Evolutionary conservation across 768 basidiomycete species (phyloP).

Genomic region (Lactarius deliciosus): DNA sequence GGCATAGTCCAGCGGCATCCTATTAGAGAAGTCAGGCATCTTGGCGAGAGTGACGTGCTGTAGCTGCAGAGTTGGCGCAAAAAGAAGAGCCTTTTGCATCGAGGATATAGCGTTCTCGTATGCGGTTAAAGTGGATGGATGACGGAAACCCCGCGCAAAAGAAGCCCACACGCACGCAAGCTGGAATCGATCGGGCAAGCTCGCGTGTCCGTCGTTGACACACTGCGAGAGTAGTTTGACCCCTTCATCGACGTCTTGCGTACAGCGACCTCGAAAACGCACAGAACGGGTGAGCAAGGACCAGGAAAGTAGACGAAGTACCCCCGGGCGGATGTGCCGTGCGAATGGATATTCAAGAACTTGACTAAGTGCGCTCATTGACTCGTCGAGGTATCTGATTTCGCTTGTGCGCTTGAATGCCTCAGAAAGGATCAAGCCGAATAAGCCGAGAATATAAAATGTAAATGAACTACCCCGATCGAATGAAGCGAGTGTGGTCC

Average conservation of each 20-base stretch:
- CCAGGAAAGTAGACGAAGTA: neutral
- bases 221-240: neutral
- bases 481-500: neutral
- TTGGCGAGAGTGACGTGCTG: neutral
- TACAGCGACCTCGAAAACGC: neutral
- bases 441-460: neutral
- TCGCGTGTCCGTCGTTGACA: neutral
- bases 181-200: neutral
- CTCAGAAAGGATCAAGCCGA: neutral
- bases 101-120: neutral
- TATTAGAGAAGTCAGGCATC: neutral
- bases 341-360: neutral
- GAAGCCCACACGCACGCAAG: neutral
- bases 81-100: neutral
- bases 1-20: neutral
- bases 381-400: neutral
- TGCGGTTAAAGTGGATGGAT: neutral
- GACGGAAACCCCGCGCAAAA: neutral
- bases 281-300: neutral
- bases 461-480: too few relatives aligned
- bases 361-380: neutral
- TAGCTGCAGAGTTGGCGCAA: conserved; percentile 2
- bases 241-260: neutral
- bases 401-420: neutral
- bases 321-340: neutral